Evolutionary conservation across 2,329 filamentous ascomycete genomes (phyloP), one percentile per base, ranked within the genome.

Genomic region (Shiraia sp.): DNA sequence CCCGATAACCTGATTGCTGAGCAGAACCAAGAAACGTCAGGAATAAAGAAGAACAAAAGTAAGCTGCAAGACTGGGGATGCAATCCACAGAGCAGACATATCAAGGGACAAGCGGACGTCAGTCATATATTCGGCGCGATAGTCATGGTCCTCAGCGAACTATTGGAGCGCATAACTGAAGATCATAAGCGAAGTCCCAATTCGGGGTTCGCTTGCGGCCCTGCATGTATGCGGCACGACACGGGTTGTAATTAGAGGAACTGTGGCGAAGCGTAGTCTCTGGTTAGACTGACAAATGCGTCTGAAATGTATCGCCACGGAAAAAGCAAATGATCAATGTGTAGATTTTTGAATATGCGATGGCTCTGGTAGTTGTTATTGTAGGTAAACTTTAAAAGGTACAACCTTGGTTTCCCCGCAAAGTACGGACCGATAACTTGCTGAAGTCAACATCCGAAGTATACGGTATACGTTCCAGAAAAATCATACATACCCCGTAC

Each of bases 81-180:
- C 4, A 13, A 15, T 17, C 9, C 34, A 8, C 10, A 15, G 22
- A 10, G 12, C 22, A 12, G 24, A 13, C 22, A 19, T 19, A 28
- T 12, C 12, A 3, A 10, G 10, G 16, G 17, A n/a, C 16, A 36
- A 28, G 34, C n/a, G n/a, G n/a, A n/a, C n/a, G n/a, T n/a, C n/a
- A n/a, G n/a, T n/a, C n/a, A n/a, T n/a, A n/a, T n/a, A n/a, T n/a
- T n/a, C 15, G 23, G 13, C 24, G n/a, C 33, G 10, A 13, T 17
- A 33, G 8, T 17, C 28, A 24, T 17, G 10, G 9, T 38, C 41
- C 33, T 27, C 40, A 22, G 34, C 29, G 17, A 9, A 28, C 37
- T n/a, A 47, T 40, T n/a, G n/a, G n/a, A n/a, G 34, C 13, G 25
- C 12, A 22, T 14, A 36, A 17, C 16, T 8, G 34, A 12, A 9